Percentiles rank a stretch among this genome's conserved stretches.
Conservation (phyloP, 148 eudicot genomes). For the Dysphania ambrosioides region DNA sequence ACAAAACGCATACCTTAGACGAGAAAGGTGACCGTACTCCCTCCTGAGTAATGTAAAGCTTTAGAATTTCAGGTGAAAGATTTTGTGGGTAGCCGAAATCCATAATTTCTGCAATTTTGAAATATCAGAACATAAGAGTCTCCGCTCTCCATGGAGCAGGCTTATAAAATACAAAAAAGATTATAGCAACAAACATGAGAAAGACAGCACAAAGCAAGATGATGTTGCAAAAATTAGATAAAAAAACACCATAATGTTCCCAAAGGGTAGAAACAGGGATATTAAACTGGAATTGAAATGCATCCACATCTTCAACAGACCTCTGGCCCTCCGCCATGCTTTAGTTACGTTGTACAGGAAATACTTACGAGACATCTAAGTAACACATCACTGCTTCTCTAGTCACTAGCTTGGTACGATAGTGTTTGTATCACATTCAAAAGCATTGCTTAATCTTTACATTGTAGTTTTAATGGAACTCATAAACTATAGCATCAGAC, state of each 20-base stretch:
- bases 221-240: background rate
- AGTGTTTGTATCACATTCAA: background rate
- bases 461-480: background rate
- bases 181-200: background rate
- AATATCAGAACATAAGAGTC: background rate
- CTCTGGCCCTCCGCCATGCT: background rate
- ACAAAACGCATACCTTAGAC: slow-evolving; percentile 59
- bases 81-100: slow-evolving; percentile 99
- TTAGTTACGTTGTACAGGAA: background rate
- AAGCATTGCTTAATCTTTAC: background rate
- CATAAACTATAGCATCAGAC: background rate
- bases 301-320: background rate
- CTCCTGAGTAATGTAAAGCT: slow-evolving; percentile 96
- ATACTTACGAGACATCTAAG: background rate
- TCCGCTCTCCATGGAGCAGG: slow-evolving; percentile 4
- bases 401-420: background rate
- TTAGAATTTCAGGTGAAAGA: slow-evolving; percentile 95
- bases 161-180: background rate
- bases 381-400: background rate
- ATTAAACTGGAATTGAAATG: background rate
- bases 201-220: background rate
- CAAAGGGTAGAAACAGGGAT: background rate
- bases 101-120: slow-evolving; percentile 79
- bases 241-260: background rate
- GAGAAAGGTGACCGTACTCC: slow-evolving; percentile 98